Conservation (phyloP, 2,329 filamentous ascomycete species). For the Verticillium longisporum region DNA sequence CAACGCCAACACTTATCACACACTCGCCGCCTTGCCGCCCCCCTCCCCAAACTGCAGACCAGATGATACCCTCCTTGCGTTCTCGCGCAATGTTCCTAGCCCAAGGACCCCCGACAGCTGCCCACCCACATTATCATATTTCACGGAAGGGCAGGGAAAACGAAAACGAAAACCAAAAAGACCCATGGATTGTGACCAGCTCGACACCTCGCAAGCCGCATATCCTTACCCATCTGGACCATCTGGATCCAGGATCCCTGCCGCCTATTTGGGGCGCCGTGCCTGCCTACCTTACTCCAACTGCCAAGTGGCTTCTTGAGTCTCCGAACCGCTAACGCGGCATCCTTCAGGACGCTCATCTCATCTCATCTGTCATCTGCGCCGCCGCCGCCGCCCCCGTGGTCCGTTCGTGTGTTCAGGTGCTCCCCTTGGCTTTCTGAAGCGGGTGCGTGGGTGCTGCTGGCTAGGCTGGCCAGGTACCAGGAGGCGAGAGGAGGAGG, state of each 20-base stretch:
- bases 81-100: background rate
- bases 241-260: background rate
- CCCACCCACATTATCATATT: background rate
- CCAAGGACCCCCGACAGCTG: background rate
- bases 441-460: background rate
- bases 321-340: conserved; percentile 3
- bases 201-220: background rate
- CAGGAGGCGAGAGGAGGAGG: too few species aligned
- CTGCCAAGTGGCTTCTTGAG: conserved; percentile 1
- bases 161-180: background rate
- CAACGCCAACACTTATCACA: background rate
- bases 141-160: background rate
- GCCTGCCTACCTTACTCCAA: background rate
- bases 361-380: conserved; percentile 1
- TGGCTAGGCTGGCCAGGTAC: too few species aligned
- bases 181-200: background rate
- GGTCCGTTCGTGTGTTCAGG: background rate
- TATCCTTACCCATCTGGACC: background rate
- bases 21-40: background rate
- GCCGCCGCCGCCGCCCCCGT: background rate
- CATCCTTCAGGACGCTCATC: background rate
- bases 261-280: background rate
- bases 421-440: background rate
- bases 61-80: background rate
- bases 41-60: background rate